Base-by-base conservation (phyloP, 2,329 filamentous ascomycete genomes). In the Aspergillus pseudoterreus region DNA sequence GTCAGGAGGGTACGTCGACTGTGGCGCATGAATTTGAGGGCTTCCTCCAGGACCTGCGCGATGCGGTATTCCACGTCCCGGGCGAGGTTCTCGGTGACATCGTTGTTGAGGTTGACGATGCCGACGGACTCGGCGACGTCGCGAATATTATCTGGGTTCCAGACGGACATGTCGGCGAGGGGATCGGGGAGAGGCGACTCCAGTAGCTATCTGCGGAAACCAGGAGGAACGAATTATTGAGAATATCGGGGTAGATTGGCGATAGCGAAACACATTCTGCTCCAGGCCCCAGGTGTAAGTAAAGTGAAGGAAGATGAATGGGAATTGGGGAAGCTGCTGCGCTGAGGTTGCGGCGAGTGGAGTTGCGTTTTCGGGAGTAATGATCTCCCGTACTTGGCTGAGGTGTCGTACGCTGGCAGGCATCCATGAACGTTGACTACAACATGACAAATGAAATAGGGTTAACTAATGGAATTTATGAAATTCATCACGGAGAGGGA, bases 121-220 rank as follows among this genome's bases (percentile, higher is more conserved):
- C 94, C 94, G 44, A 97, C 89, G 1, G 94, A 96, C 72, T 99
- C 94, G 60, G 94, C 92, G 55, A 97, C 92, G 70, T 99, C 94
- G 63, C 86, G 86, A 63, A 99, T 89, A 63, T 96, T 97, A 64
- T 99, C 94, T 15, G 89, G 85, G 68, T 96, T 97, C 94, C 94
- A 97, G 61, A 96, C 85, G 36, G 83, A 83, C 78, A 80, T 81
- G 42, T 45, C 66, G 60, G 43, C 19, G 22, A 14, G 45, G 42
- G 8, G 11, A 17, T 10, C 32, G 42, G 42, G 36, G 10, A 42
- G 35, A 5, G 35, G 14, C 10, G 35, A 21, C 12, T 36, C 39
- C 46, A 53, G 33, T 9, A 22, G 22, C 22, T 22, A 22, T 22
- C 22, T 22, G 22, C 22, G 22, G 6, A 22, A 6, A 6, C 22